Evolutionary conservation across 2,329 filamentous ascomycete genomes (phyloP).

Genomic region (Xylariaceae sp.): DNA sequence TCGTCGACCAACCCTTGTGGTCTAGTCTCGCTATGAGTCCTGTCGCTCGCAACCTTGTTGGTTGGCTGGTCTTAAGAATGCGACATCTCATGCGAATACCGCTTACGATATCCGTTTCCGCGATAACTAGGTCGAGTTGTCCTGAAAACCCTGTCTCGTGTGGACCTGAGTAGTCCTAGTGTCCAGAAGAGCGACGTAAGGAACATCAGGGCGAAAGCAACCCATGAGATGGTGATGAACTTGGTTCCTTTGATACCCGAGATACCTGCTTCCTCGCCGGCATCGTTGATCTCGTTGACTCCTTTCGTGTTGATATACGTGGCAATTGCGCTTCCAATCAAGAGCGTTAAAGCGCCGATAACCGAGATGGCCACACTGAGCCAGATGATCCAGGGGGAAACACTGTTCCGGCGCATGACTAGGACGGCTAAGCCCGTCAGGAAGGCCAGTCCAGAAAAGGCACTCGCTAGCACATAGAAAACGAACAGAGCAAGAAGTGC

Average conservation of each 20-base stretch:
- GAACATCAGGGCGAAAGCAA: conserved; percentile 53
- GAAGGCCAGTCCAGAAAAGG: conserved; percentile 51
- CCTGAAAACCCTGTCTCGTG: conserved; percentile 22
- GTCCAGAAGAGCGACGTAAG: conserved; percentile 50
- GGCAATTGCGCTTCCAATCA: conserved; percentile 50
- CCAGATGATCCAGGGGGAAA: conserved; percentile 34
- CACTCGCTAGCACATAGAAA: conserved; percentile 53
- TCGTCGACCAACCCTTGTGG: too few relatives aligned
- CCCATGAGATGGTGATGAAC: conserved; percentile 55
- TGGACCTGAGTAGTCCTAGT: conserved; percentile 23
- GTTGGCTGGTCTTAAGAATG: too few relatives aligned
- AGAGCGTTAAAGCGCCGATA: conserved; percentile 46
- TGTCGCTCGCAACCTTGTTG: too few relatives aligned
- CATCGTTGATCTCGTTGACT: conserved; percentile 49
- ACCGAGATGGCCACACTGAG: conserved; percentile 47
- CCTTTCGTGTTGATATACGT: conserved; percentile 53
- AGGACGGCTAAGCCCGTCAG: conserved; percentile 47
- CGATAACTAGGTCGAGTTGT: not conserved
- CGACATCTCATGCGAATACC: too few relatives aligned
- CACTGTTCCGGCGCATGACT: conserved; percentile 20
- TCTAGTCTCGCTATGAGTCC: too few relatives aligned
- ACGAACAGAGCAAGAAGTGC: conserved; percentile 56
- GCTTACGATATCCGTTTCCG: conserved; percentile 6
- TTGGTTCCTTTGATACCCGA: conserved; percentile 49
- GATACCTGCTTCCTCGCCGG: conserved; percentile 53